Base-by-base conservation (phyloP, 352 stramenopile genomes). In the Pythium vanterpoolii region DNA sequence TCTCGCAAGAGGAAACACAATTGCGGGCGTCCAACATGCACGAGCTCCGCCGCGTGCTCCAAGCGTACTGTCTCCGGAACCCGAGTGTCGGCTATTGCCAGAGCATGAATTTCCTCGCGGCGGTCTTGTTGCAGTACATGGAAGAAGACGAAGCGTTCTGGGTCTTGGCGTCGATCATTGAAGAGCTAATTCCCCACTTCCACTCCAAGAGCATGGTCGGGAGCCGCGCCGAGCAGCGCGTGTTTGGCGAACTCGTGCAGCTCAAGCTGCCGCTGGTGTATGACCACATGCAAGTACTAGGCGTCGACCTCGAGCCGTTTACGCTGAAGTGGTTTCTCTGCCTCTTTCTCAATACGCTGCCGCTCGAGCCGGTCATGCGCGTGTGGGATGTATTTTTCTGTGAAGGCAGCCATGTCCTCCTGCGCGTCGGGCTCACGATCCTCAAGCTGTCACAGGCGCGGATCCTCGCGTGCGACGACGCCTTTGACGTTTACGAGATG, bases 261-360 rank as follows among this genome's bases (percentile, higher is more conserved):
- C 80, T 92, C 55, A 94, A 96, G 64, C 74, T 97, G 18, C 89
- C 89, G 10, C 52, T 73, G 18, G 45, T 97, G 39, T 71, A 77
- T 28, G 70, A 68, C 28, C 87, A 95, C 58, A 71, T 97, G 40
- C 73, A 90, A 21, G 31, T 36, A 3, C 71, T 96, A 4, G 73
- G 86, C 38, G 83, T 96, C 6, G 83, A 96, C 52, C 77, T 97
- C 54, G 83, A 93, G 50, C 86, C 87, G 21, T 89, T 97, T 40
- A 96, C 90, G 36, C 83, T 96, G 55, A 96, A 97, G 64, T 97
- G 90, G 90, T 97, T 97, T 42, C 62, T 97, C 0, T 97, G 90
- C 66, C 62, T 96, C 4, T 97, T 97, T 69, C 69, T 97, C n/a
- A 96, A 97, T 62, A 95, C 88, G 24, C 65, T 97, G 18, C 86